Conservation (phyloP, 257 asterid species). For the Eustoma russellianum region DNA sequence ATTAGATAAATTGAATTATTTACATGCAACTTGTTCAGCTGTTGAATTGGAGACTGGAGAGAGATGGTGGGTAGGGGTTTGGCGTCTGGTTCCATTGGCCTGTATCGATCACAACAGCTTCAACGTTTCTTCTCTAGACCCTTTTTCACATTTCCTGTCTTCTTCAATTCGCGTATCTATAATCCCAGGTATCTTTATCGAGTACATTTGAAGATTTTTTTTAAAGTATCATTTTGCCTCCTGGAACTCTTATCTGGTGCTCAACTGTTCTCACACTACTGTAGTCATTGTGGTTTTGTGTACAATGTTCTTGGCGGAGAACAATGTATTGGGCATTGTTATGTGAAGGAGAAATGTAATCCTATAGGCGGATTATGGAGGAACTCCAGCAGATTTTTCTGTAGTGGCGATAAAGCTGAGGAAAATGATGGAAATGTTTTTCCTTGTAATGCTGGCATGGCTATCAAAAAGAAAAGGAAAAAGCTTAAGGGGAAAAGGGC, state of each 20-base stretch:
- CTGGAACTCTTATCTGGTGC: background rate
- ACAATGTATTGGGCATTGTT: constrained; percentile 13
- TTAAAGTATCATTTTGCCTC: background rate
- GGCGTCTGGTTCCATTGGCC: constrained; percentile 13
- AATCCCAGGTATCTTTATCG: constrained; percentile 24
- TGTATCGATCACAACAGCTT: constrained; percentile 27
- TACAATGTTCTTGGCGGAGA: constrained; percentile 31
- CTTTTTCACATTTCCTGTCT: constrained; percentile 7
- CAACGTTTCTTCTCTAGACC: constrained; percentile 19
- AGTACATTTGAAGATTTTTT: background rate
- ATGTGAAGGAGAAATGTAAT: constrained; percentile 16
- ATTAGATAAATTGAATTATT: too few species aligned
- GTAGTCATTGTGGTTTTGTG: constrained; percentile 21
- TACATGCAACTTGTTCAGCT: too few species aligned
- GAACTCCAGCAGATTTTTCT: constrained; percentile 34
- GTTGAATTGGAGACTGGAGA: background rate
- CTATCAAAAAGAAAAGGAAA: constrained; percentile 47
- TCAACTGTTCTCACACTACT: constrained; percentile 12
- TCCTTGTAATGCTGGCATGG: constrained; percentile 25
- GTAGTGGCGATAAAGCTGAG: constrained; percentile 23
- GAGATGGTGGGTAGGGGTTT: constrained; percentile 38
- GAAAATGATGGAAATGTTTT: constrained; percentile 21
- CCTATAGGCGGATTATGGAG: constrained; percentile 28
- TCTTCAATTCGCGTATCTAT: constrained; percentile 15
- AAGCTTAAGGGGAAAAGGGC: constrained; percentile 87